These are phyloP conservation scores for Eremomyces bilateralis DNA, from an alignment of 495 filamentous ascomycete species.

Conservation along the genomic window DNA sequence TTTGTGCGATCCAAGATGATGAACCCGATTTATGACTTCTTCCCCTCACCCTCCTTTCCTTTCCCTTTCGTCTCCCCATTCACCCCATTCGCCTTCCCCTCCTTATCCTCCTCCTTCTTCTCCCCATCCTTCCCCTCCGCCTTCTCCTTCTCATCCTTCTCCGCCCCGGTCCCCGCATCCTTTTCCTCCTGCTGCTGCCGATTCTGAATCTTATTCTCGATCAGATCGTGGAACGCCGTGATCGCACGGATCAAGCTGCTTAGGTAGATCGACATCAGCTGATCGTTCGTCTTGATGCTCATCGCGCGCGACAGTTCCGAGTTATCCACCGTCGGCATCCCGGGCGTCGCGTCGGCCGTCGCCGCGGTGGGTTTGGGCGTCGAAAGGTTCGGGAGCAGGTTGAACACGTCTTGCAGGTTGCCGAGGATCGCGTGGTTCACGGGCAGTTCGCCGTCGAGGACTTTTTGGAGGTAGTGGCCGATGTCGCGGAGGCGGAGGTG, in stretches of 20 bases:
- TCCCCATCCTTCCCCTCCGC: constrained; percentile 31
- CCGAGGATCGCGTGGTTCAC: constrained; percentile 95
- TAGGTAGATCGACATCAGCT: constrained; percentile 93
- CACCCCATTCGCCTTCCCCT: constrained; percentile 26
- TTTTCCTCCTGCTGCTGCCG: constrained; percentile 90
- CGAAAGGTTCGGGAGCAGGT: constrained; percentile 87
- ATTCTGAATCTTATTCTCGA: constrained; percentile 99
- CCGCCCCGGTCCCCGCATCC: constrained; percentile 62
- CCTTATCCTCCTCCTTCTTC: constrained; percentile 36
- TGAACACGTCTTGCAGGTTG: constrained; percentile 97
- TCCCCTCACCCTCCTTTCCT: constrained; percentile 38
- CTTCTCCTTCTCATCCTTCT: constrained; percentile 28
- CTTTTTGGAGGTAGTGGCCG: constrained; percentile 84
- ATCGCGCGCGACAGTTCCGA: constrained; percentile 80
- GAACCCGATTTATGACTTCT: too few species aligned
- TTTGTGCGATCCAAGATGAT: too few species aligned
- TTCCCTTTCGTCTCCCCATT: constrained; percentile 35
- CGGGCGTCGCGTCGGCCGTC: constrained; percentile 19
- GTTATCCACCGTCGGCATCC: constrained; percentile 32
- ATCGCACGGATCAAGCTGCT: constrained; percentile 92
- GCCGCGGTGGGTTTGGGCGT: constrained; percentile 39
- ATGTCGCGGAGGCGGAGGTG: constrained; percentile 93
- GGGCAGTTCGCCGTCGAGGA: constrained; percentile 73
- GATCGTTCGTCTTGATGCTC: constrained; percentile 98
- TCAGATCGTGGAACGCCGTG: constrained; percentile 95